Evolutionary conservation across 2,329 filamentous ascomycete species (phyloP).

Genomic region (Colletotrichum tropicicola): DNA sequence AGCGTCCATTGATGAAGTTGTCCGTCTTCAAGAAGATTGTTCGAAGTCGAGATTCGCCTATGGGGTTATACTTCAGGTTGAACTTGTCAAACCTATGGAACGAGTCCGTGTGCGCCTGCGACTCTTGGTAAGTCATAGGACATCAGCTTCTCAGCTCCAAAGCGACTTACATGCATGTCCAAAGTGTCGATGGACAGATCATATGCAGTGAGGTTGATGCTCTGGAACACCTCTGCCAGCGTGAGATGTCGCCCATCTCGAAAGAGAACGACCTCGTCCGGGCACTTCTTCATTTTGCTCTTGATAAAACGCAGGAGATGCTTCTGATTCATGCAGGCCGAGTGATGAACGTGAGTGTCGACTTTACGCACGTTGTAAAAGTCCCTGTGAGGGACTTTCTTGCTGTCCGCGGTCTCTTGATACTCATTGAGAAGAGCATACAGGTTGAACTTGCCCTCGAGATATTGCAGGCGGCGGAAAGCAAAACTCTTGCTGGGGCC

Average conservation of each 20-base stretch:
- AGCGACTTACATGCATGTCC: conserved; percentile 87
- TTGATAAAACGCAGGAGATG: conserved; percentile 98
- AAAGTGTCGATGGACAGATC: conserved; percentile 98
- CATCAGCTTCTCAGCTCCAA: background rate
- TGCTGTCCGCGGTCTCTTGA: conserved; percentile 97
- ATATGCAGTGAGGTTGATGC: conserved; percentile 96
- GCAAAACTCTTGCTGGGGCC: conserved; percentile 97
- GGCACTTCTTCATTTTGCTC: conserved; percentile 99
- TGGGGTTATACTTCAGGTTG: conserved; percentile 98
- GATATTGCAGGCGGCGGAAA: conserved; percentile 90
- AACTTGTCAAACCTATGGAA: conserved; percentile 99
- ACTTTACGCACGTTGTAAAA: conserved; percentile 99
- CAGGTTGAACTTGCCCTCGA: conserved; percentile 97
- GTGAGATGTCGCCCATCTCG: conserved; percentile 94
- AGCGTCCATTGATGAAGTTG: conserved; percentile 95
- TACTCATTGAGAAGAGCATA: conserved; percentile 96
- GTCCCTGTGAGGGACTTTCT: conserved; percentile 95
- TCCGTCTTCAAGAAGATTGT: conserved; percentile 99
- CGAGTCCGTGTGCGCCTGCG: conserved; percentile 89
- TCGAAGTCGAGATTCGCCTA: conserved; percentile 92
- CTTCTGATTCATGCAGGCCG: conserved; percentile 99
- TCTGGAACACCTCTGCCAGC: conserved; percentile 92
- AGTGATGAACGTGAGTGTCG: conserved; percentile 98
- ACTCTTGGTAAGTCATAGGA: too few species aligned
- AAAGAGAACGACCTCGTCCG: conserved; percentile 91